These are phyloP conservation scores for Diplodia scrobiculata DNA, from an alignment of 2,329 filamentous ascomycete genomes.

Conservation along the genomic window DNA sequence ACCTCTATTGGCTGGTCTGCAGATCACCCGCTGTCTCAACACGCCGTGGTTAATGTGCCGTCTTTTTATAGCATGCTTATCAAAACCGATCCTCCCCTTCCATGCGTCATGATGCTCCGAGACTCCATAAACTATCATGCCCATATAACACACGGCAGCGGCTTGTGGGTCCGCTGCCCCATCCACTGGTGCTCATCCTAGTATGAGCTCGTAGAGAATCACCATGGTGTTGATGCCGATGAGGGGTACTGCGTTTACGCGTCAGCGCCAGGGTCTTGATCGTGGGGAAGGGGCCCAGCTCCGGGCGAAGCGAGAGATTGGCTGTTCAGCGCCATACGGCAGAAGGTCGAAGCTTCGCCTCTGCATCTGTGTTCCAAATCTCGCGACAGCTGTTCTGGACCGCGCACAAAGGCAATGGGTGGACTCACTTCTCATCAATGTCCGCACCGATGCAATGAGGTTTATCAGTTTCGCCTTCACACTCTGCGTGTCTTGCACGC, in stretches of 20 bases:
- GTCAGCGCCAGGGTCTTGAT: not conserved
- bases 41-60: not conserved
- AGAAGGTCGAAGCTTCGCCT: not conserved
- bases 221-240: constrained; percentile 46
- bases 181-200: constrained; percentile 20
- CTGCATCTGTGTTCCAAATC: not conserved
- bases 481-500: constrained; percentile 69
- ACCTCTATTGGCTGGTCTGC: constrained; percentile 8
- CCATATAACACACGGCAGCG: not conserved
- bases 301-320: not conserved
- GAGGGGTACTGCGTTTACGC: constrained; percentile 40
- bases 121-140: constrained; percentile 17
- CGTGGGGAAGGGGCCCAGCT: constrained; percentile 1
- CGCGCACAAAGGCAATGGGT: constrained; percentile 1
- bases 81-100: constrained; percentile 6
- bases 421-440: constrained; percentile 84
- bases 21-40: constrained; percentile 14
- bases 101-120: constrained; percentile 20
- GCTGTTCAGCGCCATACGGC: not conserved
- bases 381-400: not conserved
- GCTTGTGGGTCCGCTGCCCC: not conserved
- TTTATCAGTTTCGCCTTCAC: constrained; percentile 86
- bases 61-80: constrained; percentile 1
- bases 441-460: constrained; percentile 85
- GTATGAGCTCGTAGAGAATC: constrained; percentile 42